These are phyloP conservation scores for Clausena lansium DNA, from an alignment of 345 rosid species.

Conservation along the genomic window DNA sequence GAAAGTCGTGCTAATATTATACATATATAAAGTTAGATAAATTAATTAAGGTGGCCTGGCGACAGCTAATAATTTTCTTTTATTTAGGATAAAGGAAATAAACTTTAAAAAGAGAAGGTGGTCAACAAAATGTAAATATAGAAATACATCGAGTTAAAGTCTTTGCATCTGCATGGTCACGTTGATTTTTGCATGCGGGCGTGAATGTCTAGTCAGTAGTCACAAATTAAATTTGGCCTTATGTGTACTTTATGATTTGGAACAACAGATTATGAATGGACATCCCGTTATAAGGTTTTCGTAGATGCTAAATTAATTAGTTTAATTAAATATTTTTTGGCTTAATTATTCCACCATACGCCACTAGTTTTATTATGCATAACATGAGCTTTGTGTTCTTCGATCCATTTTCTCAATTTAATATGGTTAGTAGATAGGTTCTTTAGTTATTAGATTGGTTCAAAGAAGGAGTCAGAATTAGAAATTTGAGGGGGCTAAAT, in stretches of 20 bases:
- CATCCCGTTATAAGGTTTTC: background rate
- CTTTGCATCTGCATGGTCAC: background rate
- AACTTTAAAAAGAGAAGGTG: background rate
- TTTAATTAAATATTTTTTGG: too few species aligned
- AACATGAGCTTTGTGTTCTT: too few species aligned
- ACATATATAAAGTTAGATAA: background rate
- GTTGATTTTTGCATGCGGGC: background rate
- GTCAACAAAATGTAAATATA: background rate
- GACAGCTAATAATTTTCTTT: background rate
- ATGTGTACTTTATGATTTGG: background rate
- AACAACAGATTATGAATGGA: background rate
- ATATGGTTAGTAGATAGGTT: too few species aligned
- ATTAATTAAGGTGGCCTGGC: background rate
- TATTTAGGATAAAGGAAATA: background rate
- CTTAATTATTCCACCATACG: background rate
- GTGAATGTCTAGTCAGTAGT: background rate
- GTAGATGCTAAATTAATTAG: background rate
- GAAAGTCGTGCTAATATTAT: background rate
- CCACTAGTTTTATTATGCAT: slow-evolving; percentile 4
- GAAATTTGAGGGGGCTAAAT: too few species aligned
- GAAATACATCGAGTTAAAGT: background rate
- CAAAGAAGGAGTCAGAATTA: too few species aligned
- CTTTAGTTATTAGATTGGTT: too few species aligned
- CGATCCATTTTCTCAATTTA: too few species aligned
- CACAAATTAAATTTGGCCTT: slow-evolving; percentile 1